Base-by-base conservation (phyloP, 2,329 filamentous ascomycete genomes). In the Alternaria sp. region DNA sequence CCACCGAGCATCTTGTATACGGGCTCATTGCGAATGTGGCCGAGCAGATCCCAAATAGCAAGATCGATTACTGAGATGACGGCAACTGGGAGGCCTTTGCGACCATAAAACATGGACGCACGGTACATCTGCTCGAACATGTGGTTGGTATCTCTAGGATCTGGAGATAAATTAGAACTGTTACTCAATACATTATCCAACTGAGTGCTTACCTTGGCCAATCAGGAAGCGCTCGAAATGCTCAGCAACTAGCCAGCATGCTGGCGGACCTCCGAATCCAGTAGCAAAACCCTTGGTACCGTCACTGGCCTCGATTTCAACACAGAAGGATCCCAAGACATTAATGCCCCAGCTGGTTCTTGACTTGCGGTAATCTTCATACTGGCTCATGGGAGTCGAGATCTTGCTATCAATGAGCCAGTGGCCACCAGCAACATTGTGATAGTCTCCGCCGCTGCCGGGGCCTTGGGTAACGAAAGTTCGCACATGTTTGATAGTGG, bases 121-220 rank as follows among this genome's bases (percentile, higher is more conserved):
- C 93, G 89, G 84, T 97, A 97, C 94, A 97, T 97, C 79, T 96
- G 93, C 83, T 97, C 94, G 77, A 96, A 97, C 30, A 97, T 84
- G 65, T 94, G 87, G 80, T 97, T 97, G 54, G 92, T 96, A 76
- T 97, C 93, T 70, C 94, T 87, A 11, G 93, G 93, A 78, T 97
- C 94, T 87, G 11, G 30, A 36, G n/a, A 12, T 2, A 8, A 8
- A 45, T 46, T 22, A 45, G 30, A 41, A 5, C 18, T 9, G 5
- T 16, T 14, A 34, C 14, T 9, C 8, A 16, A 8, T 20, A 38
- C 25, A 27, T 18, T 38, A 8, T 20, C 14, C 16, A 22, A 27
- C 2, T 14, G 2, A 9, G 14, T 20, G 59, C 79, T 65, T 73
- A 87, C 85, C 86, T 71, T 92, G 90, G 43, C 93, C 93, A 69